Conservation (phyloP, 352 stramenopile genomes). For the Phytophthora sojae region DNA sequence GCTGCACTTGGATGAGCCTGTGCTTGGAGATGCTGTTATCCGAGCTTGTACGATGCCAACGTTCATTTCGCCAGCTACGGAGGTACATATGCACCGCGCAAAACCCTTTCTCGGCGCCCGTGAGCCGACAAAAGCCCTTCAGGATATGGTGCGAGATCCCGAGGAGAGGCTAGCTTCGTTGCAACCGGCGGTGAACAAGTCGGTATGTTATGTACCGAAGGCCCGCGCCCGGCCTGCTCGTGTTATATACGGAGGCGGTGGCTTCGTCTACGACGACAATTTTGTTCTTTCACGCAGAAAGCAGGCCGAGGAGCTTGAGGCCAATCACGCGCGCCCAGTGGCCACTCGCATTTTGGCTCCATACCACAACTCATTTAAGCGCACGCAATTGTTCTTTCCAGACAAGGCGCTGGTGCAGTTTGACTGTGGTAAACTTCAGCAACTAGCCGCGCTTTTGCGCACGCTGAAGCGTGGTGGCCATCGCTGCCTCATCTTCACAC, state of each 20-base stretch:
- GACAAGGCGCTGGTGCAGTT: slow-evolving; percentile 98
- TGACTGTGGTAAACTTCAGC: slow-evolving; percentile 95
- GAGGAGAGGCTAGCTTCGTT: slow-evolving; percentile 55
- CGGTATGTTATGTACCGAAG: slow-evolving; percentile 80
- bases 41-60: slow-evolving; percentile 57
- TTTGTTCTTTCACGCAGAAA: slow-evolving; percentile 55
- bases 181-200: slow-evolving; percentile 59
- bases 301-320: slow-evolving; percentile 29
- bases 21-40: slow-evolving; percentile 59
- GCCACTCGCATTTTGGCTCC: slow-evolving; percentile 47
- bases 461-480: slow-evolving; percentile 96
- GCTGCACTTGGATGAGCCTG: slow-evolving; percentile 51
- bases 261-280: slow-evolving; percentile 45
- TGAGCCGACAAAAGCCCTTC: slow-evolving; percentile 51
- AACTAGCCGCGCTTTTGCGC: slow-evolving; percentile 91
- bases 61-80: slow-evolving; percentile 81
- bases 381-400: slow-evolving; percentile 95
- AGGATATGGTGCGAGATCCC: slow-evolving; percentile 55
- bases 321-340: slow-evolving; percentile 33
- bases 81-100: slow-evolving; percentile 60
- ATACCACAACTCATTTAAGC: slow-evolving; percentile 74
- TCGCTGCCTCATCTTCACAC: slow-evolving; percentile 95
- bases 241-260: slow-evolving; percentile 50
- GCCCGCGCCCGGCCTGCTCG: slow-evolving; percentile 52
- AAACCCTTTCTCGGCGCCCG: slow-evolving; percentile 25